Conservation (phyloP, 331 rosid genomes). For the Acacia pycnantha region DNA sequence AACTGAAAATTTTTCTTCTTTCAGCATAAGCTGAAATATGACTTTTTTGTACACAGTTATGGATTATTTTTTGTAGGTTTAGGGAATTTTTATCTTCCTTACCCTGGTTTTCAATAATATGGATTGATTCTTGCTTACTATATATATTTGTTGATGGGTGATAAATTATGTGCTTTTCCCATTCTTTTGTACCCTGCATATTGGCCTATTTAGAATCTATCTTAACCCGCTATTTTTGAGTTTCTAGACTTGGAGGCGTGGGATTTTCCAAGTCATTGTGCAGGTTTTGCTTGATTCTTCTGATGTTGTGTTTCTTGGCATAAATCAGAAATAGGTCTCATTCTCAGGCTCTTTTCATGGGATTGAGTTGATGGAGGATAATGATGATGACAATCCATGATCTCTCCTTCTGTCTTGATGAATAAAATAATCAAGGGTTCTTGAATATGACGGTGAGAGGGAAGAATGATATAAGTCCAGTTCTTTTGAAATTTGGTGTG, state of each 20-base stretch:
- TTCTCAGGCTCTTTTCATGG: conserved; percentile 12
- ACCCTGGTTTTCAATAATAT: not conserved
- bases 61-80: not conserved
- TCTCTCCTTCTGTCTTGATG: conserved; percentile 20
- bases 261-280: not conserved
- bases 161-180: not conserved
- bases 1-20: not conserved
- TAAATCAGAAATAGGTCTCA: conserved; percentile 28
- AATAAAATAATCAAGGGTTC: conserved; percentile 24
- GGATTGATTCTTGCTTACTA: not conserved
- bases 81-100: not conserved
- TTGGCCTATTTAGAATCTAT: not conserved
- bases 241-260: not conserved
- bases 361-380: conserved; percentile 63
- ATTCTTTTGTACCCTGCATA: not conserved
- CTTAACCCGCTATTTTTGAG: not conserved
- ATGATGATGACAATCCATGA: conserved; percentile 49
- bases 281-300: not conserved
- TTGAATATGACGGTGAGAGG: conserved; percentile 38
- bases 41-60: not conserved
- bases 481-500: conserved; percentile 67
- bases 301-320: conserved; percentile 16
- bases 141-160: not conserved
- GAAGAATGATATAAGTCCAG: conserved; percentile 52
- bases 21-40: not conserved